A percentile compares a stretch with the other conserved stretches of the same genome.
Conservation (phyloP, 2,329 filamentous ascomycete species). For the Colletotrichum viniferum region DNA sequence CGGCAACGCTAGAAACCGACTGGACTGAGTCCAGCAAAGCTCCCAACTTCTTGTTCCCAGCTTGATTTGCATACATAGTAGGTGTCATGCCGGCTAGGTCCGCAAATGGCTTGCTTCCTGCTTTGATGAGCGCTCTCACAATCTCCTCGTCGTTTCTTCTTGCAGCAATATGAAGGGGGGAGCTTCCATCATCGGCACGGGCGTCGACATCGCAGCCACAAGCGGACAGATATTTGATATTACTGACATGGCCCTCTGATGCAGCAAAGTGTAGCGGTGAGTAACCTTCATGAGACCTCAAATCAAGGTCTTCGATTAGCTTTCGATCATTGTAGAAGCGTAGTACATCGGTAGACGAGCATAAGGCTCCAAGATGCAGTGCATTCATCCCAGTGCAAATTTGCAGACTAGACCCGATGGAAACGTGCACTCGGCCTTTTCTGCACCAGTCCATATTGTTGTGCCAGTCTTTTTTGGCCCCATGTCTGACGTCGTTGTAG, state of each 20-base stretch:
- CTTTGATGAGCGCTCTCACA: neutral
- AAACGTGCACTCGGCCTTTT: too few relatives aligned
- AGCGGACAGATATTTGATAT: neutral
- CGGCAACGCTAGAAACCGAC: too few relatives aligned
- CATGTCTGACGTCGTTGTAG: too few relatives aligned
- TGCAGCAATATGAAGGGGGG: neutral
- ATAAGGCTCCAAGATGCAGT: neutral
- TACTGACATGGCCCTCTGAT: rapidly evolving
- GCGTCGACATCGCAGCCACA: neutral
- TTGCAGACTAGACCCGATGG: too few relatives aligned
- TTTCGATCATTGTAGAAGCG: neutral
- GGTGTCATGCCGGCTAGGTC: neutral
- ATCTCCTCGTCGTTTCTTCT: too few relatives aligned
- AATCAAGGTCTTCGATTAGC: neutral
- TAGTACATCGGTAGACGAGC: neutral
- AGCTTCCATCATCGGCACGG: neutral
- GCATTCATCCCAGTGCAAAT: too few relatives aligned
- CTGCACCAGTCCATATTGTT: too few relatives aligned
- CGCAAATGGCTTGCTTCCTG: neutral
- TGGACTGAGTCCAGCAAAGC: too few relatives aligned
- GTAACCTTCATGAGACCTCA: neutral
- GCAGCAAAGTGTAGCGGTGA: neutral
- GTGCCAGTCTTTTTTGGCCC: too few relatives aligned
- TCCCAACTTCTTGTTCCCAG: too few relatives aligned
- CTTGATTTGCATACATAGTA: neutral